Conservation (phyloP, 495 filamentous ascomycete genomes). For the Talaromyces liani region DNA sequence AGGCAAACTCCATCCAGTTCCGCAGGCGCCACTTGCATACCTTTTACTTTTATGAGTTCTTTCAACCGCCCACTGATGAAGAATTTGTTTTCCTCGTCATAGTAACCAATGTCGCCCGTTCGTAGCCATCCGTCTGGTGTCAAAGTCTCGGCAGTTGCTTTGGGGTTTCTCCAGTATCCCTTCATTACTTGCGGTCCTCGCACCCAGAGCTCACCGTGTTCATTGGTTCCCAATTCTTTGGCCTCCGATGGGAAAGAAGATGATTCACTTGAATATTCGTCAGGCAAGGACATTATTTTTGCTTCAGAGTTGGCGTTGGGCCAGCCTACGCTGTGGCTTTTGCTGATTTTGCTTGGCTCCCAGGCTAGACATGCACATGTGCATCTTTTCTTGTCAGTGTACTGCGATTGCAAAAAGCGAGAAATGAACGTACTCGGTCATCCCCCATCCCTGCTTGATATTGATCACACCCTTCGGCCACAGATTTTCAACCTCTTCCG, state of each 20-base stretch:
- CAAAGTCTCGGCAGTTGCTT: constrained; percentile 32
- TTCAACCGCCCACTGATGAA: constrained; percentile 8
- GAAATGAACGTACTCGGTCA: constrained; percentile 28
- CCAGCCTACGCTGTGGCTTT: constrained; percentile 15
- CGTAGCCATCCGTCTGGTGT: constrained; percentile 33
- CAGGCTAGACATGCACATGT: constrained; percentile 60
- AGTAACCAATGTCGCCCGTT: constrained; percentile 33
- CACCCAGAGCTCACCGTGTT: constrained; percentile 29
- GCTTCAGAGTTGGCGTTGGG: constrained; percentile 16
- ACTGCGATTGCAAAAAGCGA: background rate
- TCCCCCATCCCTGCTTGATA: constrained; percentile 44
- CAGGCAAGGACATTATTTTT: constrained; percentile 15
- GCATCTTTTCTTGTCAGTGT: constrained; percentile 25
- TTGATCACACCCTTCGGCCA: constrained; percentile 45
- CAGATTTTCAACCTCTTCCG: constrained; percentile 33
- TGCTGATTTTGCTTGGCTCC: constrained; percentile 39
- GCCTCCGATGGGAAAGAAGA: background rate
- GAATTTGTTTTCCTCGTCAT: constrained; percentile 12
- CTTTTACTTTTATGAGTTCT: constrained; percentile 33
- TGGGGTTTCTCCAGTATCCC: constrained; percentile 34
- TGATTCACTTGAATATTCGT: constrained; percentile 8
- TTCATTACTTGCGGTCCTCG: constrained; percentile 29
- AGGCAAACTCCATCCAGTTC: constrained; percentile 41
- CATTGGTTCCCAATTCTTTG: constrained; percentile 11
- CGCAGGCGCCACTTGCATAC: constrained; percentile 38